These are phyloP conservation scores for Diaporthe sp. DNA, from an alignment of 2,329 filamentous ascomycete species.

Conservation along the genomic window DNA sequence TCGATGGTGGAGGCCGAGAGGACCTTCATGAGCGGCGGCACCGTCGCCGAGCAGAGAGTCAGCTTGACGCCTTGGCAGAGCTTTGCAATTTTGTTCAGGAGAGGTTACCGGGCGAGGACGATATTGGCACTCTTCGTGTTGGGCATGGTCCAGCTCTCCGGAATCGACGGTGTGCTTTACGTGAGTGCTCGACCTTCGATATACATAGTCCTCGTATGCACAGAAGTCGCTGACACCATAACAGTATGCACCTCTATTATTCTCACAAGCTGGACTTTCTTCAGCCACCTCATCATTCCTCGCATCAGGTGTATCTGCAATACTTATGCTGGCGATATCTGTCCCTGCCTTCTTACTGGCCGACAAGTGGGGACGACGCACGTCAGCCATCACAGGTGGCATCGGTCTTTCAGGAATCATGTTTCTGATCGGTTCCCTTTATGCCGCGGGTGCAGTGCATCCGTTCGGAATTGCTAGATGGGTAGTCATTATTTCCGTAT, in stretches of 20 bases:
- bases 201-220: neutral
- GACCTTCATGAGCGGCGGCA: constrained; percentile 48
- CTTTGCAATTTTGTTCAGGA: constrained; percentile 47
- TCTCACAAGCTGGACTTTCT: constrained; percentile 67
- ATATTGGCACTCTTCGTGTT: constrained; percentile 66
- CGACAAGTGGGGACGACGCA: constrained; percentile 67
- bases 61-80: constrained; percentile 47
- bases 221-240: neutral
- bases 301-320: constrained; percentile 69
- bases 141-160: constrained; percentile 68
- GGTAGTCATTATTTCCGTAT: constrained; percentile 62
- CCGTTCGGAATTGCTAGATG: constrained; percentile 54
- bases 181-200: constrained; percentile 47
- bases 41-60: constrained; percentile 39
- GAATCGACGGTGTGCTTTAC: constrained; percentile 72
- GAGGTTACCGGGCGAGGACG: constrained; percentile 58
- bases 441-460: constrained; percentile 57
- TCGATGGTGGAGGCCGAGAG: constrained; percentile 58
- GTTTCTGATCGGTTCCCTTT: constrained; percentile 64
- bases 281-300: constrained; percentile 66
- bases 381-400: constrained; percentile 64
- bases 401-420: constrained; percentile 59
- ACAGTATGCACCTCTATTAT: constrained; percentile 70
- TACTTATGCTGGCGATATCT: constrained; percentile 67
- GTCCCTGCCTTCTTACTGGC: constrained; percentile 66